Conservation (phyloP, 371 early-diverging fungal genomes). For the Mortierella sp. region DNA sequence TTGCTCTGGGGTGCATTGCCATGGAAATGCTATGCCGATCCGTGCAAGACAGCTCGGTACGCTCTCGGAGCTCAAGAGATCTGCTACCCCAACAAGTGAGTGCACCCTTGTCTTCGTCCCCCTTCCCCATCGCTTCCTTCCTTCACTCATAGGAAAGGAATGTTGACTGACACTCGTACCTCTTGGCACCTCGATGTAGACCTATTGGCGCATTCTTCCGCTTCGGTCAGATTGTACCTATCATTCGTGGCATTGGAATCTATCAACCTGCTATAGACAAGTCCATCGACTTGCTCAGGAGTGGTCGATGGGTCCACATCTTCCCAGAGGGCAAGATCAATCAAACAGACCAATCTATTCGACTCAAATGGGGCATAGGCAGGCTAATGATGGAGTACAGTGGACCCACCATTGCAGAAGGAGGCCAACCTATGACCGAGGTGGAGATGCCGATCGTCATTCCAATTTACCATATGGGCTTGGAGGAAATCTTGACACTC, state of each 20-base stretch:
- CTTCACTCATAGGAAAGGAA: too few species aligned
- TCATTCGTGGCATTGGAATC: constrained; percentile 85
- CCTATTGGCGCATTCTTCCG: constrained; percentile 75
- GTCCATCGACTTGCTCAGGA: constrained; percentile 69
- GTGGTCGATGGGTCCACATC: constrained; percentile 81
- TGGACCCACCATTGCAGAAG: constrained; percentile 60
- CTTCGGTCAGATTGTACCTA: constrained; percentile 84
- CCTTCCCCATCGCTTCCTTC: too few species aligned
- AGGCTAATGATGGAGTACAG: constrained; percentile 82
- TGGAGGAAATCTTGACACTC: constrained; percentile 60
- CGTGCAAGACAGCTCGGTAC: constrained; percentile 76
- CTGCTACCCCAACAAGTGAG: constrained; percentile 78
- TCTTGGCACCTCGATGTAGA: constrained; percentile 47
- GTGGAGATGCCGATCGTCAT: constrained; percentile 52
- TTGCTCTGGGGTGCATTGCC: constrained; percentile 83
- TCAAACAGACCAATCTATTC: constrained; percentile 70
- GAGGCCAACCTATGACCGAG: constrained; percentile 52
- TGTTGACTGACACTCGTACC: too few species aligned
- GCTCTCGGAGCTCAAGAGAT: constrained; percentile 89
- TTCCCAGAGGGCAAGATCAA: constrained; percentile 88
- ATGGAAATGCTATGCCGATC: constrained; percentile 55
- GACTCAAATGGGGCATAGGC: constrained; percentile 91
- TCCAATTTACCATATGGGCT: constrained; percentile 54
- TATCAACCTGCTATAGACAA: constrained; percentile 87
- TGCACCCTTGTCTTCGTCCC: background rate